Conservation (phyloP, 2,329 filamentous ascomycete species). For the Colletotrichum phormii region DNA sequence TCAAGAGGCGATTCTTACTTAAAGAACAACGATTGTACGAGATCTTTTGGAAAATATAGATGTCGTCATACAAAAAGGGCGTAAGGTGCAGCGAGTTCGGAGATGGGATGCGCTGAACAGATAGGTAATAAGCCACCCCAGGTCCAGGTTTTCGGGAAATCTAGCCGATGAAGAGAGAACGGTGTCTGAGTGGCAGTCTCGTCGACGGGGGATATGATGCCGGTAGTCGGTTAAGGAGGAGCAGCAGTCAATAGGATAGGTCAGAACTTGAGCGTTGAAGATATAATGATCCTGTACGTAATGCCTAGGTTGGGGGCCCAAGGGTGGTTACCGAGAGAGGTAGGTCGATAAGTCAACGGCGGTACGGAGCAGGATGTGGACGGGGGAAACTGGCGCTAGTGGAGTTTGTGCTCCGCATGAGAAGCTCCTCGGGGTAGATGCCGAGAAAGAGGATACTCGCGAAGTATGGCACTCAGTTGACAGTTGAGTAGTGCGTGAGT, state of each 20-base stretch:
- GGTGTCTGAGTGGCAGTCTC: too few species aligned
- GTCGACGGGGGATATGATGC: background rate
- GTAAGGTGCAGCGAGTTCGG: constrained; percentile 5
- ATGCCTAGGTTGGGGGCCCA: background rate
- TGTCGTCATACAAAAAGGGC: background rate
- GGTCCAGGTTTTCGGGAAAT: background rate
- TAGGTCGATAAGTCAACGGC: constrained; percentile 25
- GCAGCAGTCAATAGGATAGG: background rate
- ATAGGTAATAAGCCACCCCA: background rate
- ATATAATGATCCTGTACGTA: constrained; percentile 20
- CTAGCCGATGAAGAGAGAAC: background rate
- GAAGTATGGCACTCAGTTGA: background rate
- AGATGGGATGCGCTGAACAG: background rate
- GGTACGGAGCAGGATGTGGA: constrained; percentile 6
- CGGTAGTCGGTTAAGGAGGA: background rate
- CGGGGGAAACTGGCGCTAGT: constrained; percentile 14
- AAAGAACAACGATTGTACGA: background rate
- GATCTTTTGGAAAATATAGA: background rate
- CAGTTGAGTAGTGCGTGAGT: background rate
- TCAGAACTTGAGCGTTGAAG: background rate
- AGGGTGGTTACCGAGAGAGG: constrained; percentile 16
- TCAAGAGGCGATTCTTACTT: background rate
- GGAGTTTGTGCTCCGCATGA: constrained; percentile 11
- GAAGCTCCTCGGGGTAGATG: constrained; percentile 4
- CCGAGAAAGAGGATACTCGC: background rate